Percentiles rank a stretch among this genome's conserved stretches.
phyloP scores from a whole-genome alignment of 176 grass and related monocot species.

The Themeda triandra region DNA sequence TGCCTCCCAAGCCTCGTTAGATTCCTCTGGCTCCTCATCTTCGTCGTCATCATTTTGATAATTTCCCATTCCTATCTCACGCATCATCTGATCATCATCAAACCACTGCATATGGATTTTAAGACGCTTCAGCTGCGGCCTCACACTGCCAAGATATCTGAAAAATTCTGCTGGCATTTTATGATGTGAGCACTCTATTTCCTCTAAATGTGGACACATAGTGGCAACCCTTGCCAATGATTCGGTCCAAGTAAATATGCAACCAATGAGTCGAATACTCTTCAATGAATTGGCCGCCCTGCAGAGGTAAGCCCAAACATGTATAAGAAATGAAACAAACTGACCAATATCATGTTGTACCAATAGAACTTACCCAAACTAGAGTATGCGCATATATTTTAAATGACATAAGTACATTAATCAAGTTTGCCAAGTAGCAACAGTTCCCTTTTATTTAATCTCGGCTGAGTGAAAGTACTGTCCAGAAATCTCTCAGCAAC shows the following conservation, averaged over 20 bases:
- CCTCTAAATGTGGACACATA: slow-evolving; percentile 35
- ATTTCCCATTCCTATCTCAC: neutral
- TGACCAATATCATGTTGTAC: neutral
- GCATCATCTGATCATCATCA: neutral
- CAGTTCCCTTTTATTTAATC: too few relatives aligned
- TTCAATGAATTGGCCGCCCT: slow-evolving; percentile 34
- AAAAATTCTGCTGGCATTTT: slow-evolving; percentile 5
- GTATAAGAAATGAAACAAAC: neutral
- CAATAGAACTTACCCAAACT: neutral
- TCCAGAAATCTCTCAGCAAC: neutral
- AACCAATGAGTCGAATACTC: slow-evolving; percentile 36
- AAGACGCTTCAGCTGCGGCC: slow-evolving; percentile 27
- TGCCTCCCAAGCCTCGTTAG: neutral
- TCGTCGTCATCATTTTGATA: neutral
- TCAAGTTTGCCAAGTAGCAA: too few relatives aligned
- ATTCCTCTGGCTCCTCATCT: neutral
- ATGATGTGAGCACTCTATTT: slow-evolving; percentile 29
- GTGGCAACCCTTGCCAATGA: neutral
- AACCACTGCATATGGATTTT: slow-evolving; percentile 22
- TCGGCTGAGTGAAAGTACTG: neutral
- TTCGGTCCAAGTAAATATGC: neutral
- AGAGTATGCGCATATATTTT: neutral
- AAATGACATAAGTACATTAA: neutral
- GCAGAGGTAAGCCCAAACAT: neutral
- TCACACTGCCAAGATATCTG: slow-evolving; percentile 4